Conservation (phyloP, 2,329 filamentous ascomycete species). For the Verticillium longisporum region DNA sequence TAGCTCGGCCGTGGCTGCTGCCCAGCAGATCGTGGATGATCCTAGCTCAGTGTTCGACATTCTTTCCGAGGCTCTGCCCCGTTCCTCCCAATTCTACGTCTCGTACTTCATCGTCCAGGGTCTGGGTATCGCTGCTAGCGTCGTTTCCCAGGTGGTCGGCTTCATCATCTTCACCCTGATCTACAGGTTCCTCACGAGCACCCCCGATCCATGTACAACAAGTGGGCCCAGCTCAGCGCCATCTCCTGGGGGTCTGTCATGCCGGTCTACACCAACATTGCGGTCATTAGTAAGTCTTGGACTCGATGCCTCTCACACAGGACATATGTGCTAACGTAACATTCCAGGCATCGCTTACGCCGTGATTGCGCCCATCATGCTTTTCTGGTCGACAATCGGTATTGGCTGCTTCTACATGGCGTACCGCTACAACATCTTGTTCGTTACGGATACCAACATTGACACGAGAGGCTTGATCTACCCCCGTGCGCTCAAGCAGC, state of each 20-base stretch:
- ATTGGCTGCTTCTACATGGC: constrained; percentile 75
- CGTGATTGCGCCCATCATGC: constrained; percentile 74
- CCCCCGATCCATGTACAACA: constrained; percentile 67
- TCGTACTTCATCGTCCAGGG: constrained; percentile 74
- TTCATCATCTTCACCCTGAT: constrained; percentile 62
- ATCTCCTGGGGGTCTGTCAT: constrained; percentile 74
- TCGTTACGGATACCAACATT: constrained; percentile 68
- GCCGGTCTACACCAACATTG: constrained; percentile 68
- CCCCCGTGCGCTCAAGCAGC: constrained; percentile 79
- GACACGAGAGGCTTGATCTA: constrained; percentile 89
- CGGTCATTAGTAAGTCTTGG: constrained; percentile 52
- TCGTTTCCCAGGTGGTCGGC: constrained; percentile 60
- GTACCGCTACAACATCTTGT: constrained; percentile 82
- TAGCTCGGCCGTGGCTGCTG: constrained; percentile 69
- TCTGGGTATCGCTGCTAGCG: constrained; percentile 65
- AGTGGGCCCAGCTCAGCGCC: constrained; percentile 62
- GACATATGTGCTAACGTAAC: constrained; percentile 11
- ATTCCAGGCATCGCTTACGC: constrained; percentile 63
- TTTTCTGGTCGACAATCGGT: constrained; percentile 73
- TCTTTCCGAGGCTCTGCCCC: constrained; percentile 69
- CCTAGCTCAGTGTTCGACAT: constrained; percentile 56
- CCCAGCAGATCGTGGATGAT: constrained; percentile 53
- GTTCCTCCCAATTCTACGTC: constrained; percentile 88
- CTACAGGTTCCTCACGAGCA: constrained; percentile 66
- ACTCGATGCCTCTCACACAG: not conserved